phyloP scores from a whole-genome alignment of 164 flowering plant genomes.

The Houttuynia cordata region DNA sequence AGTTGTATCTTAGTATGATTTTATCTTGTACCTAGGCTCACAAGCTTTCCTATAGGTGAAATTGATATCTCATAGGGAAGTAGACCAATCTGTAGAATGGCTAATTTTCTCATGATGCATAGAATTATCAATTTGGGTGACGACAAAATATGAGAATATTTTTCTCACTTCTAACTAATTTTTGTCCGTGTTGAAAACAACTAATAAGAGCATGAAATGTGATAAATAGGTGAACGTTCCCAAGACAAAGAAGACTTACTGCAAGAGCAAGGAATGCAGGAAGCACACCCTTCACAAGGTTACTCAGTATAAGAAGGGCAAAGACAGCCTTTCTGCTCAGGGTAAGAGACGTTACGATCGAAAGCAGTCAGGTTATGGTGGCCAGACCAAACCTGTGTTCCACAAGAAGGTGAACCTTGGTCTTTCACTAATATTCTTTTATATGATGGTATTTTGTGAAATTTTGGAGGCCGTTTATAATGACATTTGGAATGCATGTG shows the following conservation, averaged over 20 bases:
- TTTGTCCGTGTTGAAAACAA: neutral
- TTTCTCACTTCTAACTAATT: no score
- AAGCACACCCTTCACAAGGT: slow-evolving; percentile 14
- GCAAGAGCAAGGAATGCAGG: slow-evolving; percentile 14
- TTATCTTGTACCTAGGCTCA: no score
- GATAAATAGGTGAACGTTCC: slow-evolving; percentile 11
- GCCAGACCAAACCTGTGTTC: slow-evolving; percentile 13
- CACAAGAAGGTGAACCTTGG: slow-evolving; percentile 10
- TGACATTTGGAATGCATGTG: no score
- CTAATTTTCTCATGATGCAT: no score
- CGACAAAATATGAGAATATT: no score
- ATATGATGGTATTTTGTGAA: neutral
- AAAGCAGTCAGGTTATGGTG: slow-evolving; percentile 15
- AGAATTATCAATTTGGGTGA: no score
- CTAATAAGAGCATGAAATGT: neutral
- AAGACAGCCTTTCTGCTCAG: slow-evolving; percentile 11
- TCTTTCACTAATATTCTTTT: neutral
- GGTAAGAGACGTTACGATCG: slow-evolving; percentile 13
- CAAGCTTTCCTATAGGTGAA: no score
- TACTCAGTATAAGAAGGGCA: slow-evolving; percentile 15
- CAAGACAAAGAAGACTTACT: slow-evolving; percentile 12
- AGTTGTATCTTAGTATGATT: no score
- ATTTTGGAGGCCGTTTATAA: neutral
- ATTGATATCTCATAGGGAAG: no score
- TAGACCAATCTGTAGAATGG: no score